Evolutionary conservation across 352 stramenopile species (phyloP), one percentile per base, ranked within the genome.

Genomic region (Halophytophthora polymorphica): DNA sequence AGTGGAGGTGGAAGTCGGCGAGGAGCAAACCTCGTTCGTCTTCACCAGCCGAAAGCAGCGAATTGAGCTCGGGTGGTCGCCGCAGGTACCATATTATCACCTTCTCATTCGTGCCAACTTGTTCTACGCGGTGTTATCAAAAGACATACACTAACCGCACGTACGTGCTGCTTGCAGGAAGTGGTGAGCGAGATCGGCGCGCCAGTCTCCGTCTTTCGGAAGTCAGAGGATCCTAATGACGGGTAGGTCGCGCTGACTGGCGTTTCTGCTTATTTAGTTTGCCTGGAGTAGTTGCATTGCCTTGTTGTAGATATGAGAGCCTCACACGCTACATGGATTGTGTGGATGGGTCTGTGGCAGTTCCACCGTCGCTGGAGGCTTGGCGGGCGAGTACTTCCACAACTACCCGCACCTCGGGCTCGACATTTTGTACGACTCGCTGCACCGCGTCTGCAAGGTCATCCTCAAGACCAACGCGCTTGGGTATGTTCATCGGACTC

Each of bases 361-460:
- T 37, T 57, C 73, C 11, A 84, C 70, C 8, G 53, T 85, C 45
- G 67, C 66, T 50, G 75, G 74, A 18, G 82, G 81, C 8, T 53
- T 72, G 1, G 60, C 86, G 2, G 70, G 77, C 3, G 77, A 91
- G 36, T 93, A 92, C 45, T 91, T 93, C 48, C 83, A 93, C 61
- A 93, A 93, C 58, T 93, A 91, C 51, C 80, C 82, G 7, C 81
- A 93, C 36, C 51, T 93, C 4, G 83, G 83, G 14, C 54, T 91
- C 37, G 83, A 93, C 46, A 68, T 93, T 23, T 65, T 93, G 37
- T 93, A 90, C 42, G 60, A 88, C 34, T 73, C 70, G 4, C 71
- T 84, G 43, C 83, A 93, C 67, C 70, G 61, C 5, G 81, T 71
- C 0, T 77, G 72, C 6, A 93, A 93, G 50, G 50, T 92, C 11